Percentiles rank a stretch among this genome's conserved stretches.
phyloP scores from a whole-genome alignment of 1,284 basidiomycete genomes.

The Porphyrellus sp. region DNA sequence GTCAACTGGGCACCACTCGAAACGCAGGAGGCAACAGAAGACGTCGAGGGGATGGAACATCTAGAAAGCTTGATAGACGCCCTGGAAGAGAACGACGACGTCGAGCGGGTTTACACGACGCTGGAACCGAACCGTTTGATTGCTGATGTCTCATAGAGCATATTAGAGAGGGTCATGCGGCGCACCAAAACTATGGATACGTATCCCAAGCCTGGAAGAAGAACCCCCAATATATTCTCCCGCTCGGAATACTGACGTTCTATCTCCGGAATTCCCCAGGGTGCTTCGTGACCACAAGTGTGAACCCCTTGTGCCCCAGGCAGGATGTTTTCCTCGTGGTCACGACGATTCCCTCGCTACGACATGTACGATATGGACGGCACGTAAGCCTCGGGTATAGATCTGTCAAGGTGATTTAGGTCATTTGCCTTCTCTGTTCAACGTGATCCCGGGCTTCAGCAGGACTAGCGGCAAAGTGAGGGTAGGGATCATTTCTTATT shows the following conservation, averaged over 20 bases:
- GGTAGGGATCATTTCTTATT: not conserved
- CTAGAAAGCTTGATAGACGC: constrained; percentile 51
- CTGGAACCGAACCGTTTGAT: constrained; percentile 36
- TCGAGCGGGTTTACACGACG: constrained; percentile 61
- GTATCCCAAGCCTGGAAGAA: not conserved
- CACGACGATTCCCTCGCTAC: not conserved
- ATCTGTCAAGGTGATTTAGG: constrained; percentile 10
- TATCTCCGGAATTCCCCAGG: not conserved
- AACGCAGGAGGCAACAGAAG: constrained; percentile 33
- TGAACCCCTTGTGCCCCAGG: not conserved
- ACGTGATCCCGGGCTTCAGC: not conserved
- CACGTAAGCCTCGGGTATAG: constrained; percentile 9
- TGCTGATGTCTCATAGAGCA: constrained; percentile 22
- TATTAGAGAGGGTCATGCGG: constrained; percentile 1
- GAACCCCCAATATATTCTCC: too few species aligned
- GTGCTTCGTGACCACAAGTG: not conserved
- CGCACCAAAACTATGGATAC: not conserved
- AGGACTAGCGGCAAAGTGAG: constrained; percentile 3
- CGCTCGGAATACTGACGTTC: not conserved
- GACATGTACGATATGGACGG: not conserved
- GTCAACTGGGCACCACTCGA: constrained; percentile 56
- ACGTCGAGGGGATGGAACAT: constrained; percentile 38
- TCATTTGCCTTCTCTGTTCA: constrained; percentile 3
- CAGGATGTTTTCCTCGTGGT: not conserved
- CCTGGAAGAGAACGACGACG: constrained; percentile 63